Evolutionary conservation across 1,139 yeast species (phyloP), one percentile per base, ranked within the genome.

Genomic region (Geotrichum bryndzae): DNA sequence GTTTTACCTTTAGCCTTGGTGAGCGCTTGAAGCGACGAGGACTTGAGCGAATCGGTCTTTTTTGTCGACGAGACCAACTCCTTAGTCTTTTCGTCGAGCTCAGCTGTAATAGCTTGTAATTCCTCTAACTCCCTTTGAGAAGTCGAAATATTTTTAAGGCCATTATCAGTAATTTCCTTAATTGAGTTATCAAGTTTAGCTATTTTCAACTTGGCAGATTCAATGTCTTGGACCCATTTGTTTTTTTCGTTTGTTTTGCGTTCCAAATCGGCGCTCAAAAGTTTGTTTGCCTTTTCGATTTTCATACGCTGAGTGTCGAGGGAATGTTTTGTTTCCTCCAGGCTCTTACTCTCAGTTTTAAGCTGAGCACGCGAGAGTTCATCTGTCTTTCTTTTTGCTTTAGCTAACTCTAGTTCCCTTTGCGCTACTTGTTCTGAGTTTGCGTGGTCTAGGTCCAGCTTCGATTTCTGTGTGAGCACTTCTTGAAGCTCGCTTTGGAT

Each of bases 401-500:
- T 73, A 15, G 82, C 73, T 31, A 76, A 76, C 33, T 78, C 78
- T 45, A 82, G 72, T 56, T 82, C 82, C 23, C 74, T 71, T 0
- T 73, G 63, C 58, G 82, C 71, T 25, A 71, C 71, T 0, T 70
- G 64, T 62, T 80, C 82, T 58, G 79, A 79, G 18, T 76, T 79
- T 31, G 69, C 66, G 65, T 79, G 81, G 59, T 83, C 85, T 7
- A 67, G 60, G 46, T 77, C 78, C 0, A 76, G 71, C 51, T 74
- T 78, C 15, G 72, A 69, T 53, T 77, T 77, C 60, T 80, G 80
- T 15, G 73, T 74, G 59, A 79, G 67, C 8, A 81, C 71, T 3
- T 77, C 77, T 54, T 77, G 74, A 15, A 82, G 77, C 57, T 83
- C 86, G 27, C 77, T 79, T 65, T 82, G 82, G 0, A 81, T 79